phyloP scores from a whole-genome alignment of 192 early-diverging fungal species.

The Fimicolochytrium jonesii region DNA sequence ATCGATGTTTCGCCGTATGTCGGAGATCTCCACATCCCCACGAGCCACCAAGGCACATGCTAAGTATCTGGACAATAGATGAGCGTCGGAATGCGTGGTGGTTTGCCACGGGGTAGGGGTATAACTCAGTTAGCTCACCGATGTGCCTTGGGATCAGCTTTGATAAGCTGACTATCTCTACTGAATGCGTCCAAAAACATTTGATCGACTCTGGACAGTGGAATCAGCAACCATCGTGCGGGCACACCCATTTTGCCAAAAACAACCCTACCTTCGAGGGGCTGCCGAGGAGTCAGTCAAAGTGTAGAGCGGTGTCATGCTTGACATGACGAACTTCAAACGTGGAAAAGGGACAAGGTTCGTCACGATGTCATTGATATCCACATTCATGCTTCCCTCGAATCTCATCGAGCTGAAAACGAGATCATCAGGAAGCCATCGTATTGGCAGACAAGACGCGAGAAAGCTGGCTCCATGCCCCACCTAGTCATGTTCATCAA shows the following conservation, averaged over 20 bases:
- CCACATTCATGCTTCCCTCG: conserved; percentile 56
- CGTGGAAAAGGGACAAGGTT: conserved; percentile 60
- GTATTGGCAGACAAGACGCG: neutral
- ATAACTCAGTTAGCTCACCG: conserved; percentile 28
- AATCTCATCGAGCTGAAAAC: conserved; percentile 53
- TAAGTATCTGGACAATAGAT: conserved; percentile 30
- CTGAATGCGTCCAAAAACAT: conserved; percentile 57
- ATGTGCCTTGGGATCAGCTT: conserved; percentile 38
- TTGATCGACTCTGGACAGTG: conserved; percentile 44
- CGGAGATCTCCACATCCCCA: conserved; percentile 49
- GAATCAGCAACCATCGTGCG: conserved; percentile 26
- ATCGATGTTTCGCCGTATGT: conserved; percentile 55
- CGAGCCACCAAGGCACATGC: conserved; percentile 49
- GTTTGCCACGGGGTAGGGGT: neutral
- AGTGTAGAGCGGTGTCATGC: conserved; percentile 51
- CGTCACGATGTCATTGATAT: conserved; percentile 62
- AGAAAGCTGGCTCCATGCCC: neutral
- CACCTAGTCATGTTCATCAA: conserved; percentile 57
- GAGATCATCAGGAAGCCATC: neutral
- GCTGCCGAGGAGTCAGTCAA: conserved; percentile 31
- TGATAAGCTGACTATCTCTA: conserved; percentile 48
- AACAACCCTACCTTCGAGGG: conserved; percentile 10
- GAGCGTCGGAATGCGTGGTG: neutral
- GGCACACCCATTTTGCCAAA: conserved; percentile 30
- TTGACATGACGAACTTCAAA: conserved; percentile 52